These are phyloP conservation scores for Hymenoscyphus occultus DNA, from an alignment of 2,329 filamentous ascomycete species.

Conservation along the genomic window DNA sequence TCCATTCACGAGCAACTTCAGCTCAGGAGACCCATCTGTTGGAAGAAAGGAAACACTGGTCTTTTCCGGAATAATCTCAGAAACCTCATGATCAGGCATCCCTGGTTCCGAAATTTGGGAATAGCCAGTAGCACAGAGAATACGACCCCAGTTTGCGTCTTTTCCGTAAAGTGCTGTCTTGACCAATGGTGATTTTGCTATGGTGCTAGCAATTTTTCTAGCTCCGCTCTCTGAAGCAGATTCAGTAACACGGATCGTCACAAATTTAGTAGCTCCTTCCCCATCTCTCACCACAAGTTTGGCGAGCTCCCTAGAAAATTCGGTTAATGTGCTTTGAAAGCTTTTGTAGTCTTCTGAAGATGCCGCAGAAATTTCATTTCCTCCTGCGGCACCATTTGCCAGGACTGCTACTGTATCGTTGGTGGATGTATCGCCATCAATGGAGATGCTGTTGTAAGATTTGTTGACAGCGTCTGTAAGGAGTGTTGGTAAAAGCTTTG, in stretches of 20 bases:
- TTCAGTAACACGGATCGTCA: constrained; percentile 82
- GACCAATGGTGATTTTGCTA: constrained; percentile 87
- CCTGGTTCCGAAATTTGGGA: constrained; percentile 59
- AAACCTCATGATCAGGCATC: constrained; percentile 55
- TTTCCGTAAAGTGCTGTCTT: constrained; percentile 97
- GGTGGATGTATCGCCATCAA: constrained; percentile 95
- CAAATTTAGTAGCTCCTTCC: constrained; percentile 97
- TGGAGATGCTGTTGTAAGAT: constrained; percentile 95
- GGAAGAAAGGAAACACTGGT: constrained; percentile 80
- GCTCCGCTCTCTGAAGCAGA: constrained; percentile 68
- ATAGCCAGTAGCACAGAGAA: constrained; percentile 92
- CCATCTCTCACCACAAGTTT: constrained; percentile 94
- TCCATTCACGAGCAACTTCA: constrained; percentile 74
- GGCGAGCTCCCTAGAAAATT: constrained; percentile 79
- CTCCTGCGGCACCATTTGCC: constrained; percentile 91
- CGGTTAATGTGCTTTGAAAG: constrained; percentile 68
- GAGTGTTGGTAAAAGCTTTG: constrained; percentile 63
- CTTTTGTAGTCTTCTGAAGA: constrained; percentile 62
- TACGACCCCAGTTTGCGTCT: constrained; percentile 98
- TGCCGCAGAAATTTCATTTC: constrained; percentile 56
- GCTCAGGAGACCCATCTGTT: constrained; percentile 69
- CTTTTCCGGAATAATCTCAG: constrained; percentile 63
- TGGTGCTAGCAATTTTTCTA: constrained; percentile 77
- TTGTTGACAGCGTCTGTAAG: constrained; percentile 73
- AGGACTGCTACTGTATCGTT: constrained; percentile 94